These are phyloP conservation scores for Chytriomyces sp. DNA, from an alignment of 192 early-diverging fungal species.

Conservation along the genomic window DNA sequence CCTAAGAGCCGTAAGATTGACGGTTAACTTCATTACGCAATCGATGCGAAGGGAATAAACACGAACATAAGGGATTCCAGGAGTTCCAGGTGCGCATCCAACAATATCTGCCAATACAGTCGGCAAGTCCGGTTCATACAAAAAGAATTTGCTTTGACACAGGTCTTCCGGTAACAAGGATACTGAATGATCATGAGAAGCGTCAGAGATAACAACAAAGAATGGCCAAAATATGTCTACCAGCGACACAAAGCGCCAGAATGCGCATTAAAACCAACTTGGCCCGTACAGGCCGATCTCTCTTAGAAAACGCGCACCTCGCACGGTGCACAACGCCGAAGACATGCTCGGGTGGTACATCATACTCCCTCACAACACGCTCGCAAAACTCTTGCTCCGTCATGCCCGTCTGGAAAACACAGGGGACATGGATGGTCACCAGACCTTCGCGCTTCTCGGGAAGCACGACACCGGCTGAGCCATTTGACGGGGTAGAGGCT, in stretches of 20 bases:
- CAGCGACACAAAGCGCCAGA: conserved; percentile 76
- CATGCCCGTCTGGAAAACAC: conserved; percentile 36
- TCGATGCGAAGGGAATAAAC: neutral
- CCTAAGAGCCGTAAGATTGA: conserved; percentile 32
- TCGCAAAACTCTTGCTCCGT: conserved; percentile 59
- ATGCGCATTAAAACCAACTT: conserved; percentile 74
- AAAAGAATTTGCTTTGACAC: conserved; percentile 67
- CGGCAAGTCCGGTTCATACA: conserved; percentile 88
- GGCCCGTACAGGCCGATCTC: conserved; percentile 49
- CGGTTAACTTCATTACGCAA: neutral
- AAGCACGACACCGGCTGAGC: too few relatives aligned
- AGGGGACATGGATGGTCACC: conserved; percentile 57
- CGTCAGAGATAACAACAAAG: conserved; percentile 34
- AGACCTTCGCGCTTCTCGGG: conserved; percentile 49
- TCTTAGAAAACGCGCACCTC: conserved; percentile 64
- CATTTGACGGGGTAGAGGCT: too few relatives aligned
- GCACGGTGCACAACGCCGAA: conserved; percentile 82
- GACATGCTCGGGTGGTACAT: conserved; percentile 70
- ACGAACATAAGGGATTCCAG: neutral
- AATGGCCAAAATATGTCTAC: too few relatives aligned
- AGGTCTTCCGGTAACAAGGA: conserved; percentile 21
- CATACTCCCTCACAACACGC: conserved; percentile 65
- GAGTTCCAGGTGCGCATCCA: conserved; percentile 52
- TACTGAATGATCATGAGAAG: neutral
- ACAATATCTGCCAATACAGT: conserved; percentile 75